Evolutionary conservation across 306 rosid species (phyloP), one percentile per base, ranked within the genome.

Genomic region (Cucurbita maxima): DNA sequence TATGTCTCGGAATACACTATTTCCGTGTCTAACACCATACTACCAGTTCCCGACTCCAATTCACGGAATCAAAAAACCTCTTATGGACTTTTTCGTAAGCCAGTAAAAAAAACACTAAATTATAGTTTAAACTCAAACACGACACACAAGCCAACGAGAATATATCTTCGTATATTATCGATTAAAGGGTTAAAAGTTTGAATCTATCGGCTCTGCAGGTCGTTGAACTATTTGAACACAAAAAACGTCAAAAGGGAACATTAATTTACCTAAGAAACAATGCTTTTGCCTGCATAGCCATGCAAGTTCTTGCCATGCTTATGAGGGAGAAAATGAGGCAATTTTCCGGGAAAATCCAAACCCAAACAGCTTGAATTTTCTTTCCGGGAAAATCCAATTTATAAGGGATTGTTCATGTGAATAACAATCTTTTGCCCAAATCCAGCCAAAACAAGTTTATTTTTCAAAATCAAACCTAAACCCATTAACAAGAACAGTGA

Each of bases 341-440:
- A 68, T 10, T 67, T 67, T 45, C 13, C 18, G 3, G 73, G 73
- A 22, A 67, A 67, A 67, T 67, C 16, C 19, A 22, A 25, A 47
- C 57, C 55, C 72, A 47, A 68, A 67, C 18, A 69, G 10, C 22
- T 47, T 15, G 73, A 67, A 45, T 19, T 67, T 18, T n/a, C 8
- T 69, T 47, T 14, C 19, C 14, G 5, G 14, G 22, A 69, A 69
- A 69, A 22, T 48, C 14, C 14, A 47, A 69, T 69, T 47, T 44
- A 69, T 22, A 47, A 13, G 8, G 54, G 0, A 4, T 48, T 15
- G 5, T 25, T 30, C 74, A 69, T 48, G 57, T 69, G 74, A 69
- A 69, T 69, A 69, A 69, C 40, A 48, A 48, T 69, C 74, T 69
- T 69, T 69, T 13, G 58, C 56, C 36, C 56, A 45, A 15, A 45